Base-by-base conservation (phyloP, 129 eudicot species). In the Lactuca sativa region DNA sequence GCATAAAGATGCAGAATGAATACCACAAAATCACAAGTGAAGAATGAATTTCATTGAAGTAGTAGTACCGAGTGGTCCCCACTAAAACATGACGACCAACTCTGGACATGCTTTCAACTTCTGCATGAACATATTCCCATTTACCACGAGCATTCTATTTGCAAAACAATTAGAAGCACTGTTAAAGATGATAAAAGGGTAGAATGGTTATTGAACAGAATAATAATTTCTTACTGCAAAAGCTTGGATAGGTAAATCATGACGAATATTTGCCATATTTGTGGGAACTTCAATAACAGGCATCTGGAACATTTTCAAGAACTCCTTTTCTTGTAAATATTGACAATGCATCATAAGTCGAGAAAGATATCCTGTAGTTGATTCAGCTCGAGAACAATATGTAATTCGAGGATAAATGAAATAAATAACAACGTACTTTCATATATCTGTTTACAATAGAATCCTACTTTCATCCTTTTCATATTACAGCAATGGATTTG, bases 251-350 rank as follows among this genome's bases (percentile, higher is more conserved):
- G 99, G 99, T 62, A 95, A 84, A 81, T 95, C 97, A 34, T 75
- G 74, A 44, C 99, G 90, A 76, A 90, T 95, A 75, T 90, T 95
- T 62, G 95, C 80, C 82, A 90, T 82, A 82, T 95, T 95, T 47
- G 99, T 95, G 15, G 99, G 99, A 71, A 95, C 96, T 83, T 90
- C 99, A 82, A 95, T 85, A 68, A 95, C 99, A 56, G 99, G 97
- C 75, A 75, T 74, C 75, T 95, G 87, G 73, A 95, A 95, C 96
- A 90, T 90, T 79, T 95, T 95, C 84, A 95, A 80, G 74, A 95
- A 95, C 79, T 95, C 99, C 71, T 83, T 95, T 78, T 95, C 99
- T 97, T 95, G n/a, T n/a, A n/a, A n/a, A n/a, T n/a, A n/a, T n/a
- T n/a, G n/a, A n/a, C n/a, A n/a, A n/a, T n/a, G n/a, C n/a, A n/a